phyloP scores from a whole-genome alignment of 1,284 basidiomycete species.

The Ustilago shanxiensis region DNA sequence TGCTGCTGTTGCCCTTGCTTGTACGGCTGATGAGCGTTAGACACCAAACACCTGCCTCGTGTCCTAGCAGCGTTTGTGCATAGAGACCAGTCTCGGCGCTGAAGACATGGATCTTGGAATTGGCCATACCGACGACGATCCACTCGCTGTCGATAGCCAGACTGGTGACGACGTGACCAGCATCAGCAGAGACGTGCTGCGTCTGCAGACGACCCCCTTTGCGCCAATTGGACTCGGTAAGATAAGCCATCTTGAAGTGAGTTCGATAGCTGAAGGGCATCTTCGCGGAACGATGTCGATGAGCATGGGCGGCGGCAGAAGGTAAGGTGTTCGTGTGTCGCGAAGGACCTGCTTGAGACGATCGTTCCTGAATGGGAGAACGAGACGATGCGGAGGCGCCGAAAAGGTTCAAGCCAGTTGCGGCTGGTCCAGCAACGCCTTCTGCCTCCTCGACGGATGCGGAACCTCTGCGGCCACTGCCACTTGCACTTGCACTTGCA shows the following conservation, averaged over 20 bases:
- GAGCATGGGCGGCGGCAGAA: slow-evolving; percentile 19
- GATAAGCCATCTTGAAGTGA: slow-evolving; percentile 83
- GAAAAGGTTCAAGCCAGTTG: slow-evolving; percentile 26
- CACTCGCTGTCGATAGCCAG: slow-evolving; percentile 86
- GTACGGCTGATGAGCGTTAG: slow-evolving; percentile 77
- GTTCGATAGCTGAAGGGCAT: slow-evolving; percentile 75
- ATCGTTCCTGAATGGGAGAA: slow-evolving; percentile 16
- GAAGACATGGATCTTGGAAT: slow-evolving; percentile 88
- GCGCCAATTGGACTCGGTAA: slow-evolving; percentile 86
- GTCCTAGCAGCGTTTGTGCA: slow-evolving; percentile 83
- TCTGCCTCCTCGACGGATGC: slow-evolving; percentile 11
- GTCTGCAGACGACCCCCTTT: slow-evolving; percentile 81
- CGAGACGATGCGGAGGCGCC: slow-evolving; percentile 1
- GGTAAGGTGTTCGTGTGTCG: slow-evolving; percentile 13
- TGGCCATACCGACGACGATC: slow-evolving; percentile 91
- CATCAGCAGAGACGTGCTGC: slow-evolving; percentile 78
- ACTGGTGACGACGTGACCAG: slow-evolving; percentile 82
- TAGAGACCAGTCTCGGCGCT: slow-evolving; percentile 83
- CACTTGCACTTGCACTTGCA: slow-evolving; percentile 7
- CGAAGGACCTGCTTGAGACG: slow-evolving; percentile 23
- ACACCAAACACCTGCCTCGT: slow-evolving; percentile 92
- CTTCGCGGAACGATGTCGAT: slow-evolving; percentile 41
- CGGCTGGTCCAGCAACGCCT: background rate
- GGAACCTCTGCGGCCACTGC: slow-evolving; percentile 19
- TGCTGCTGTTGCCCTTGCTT: slow-evolving; percentile 17